Base-by-base conservation (phyloP, 139 green algal species). In the Pseudopediastrum boryanum region DNA sequence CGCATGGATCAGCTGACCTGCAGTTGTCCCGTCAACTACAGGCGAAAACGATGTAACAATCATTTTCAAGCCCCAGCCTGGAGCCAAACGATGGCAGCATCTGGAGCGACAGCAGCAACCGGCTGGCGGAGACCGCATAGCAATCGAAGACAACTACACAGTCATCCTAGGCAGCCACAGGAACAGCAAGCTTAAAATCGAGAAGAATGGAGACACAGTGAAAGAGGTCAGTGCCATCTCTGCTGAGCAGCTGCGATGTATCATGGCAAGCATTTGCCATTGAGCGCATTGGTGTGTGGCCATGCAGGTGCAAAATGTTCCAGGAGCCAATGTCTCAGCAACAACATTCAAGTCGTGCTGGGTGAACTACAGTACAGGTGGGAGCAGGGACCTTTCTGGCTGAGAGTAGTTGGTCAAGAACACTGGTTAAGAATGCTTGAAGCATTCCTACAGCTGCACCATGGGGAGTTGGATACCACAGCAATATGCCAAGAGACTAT, bases 151-250 rank as follows among this genome's bases (percentile, higher is more conserved):
- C 41, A 92, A 92, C 76, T 97, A 98, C 80, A 96, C 91, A 1
- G 75, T 98, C 48, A 97, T 97, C 4, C 77, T 98, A 23, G 93
- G 94, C 50, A 93, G 85, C 79, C 93, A 97, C 74, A 83, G 91
- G 25, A 97, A 97, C 78, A 92, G 76, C 74, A 90, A 89, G 68
- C 77, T 96, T 12, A 95, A 96, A 70, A 79, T 97, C 13, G 93
- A 98, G 65, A 92, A 92, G 70, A 90, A 95, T 58, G 91, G 89
- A 1, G 66, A 81, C 3, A 79, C 75, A 78, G 31, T 85, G 69
- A 42, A 39, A 33, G 63, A 70, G 75, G 82, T 88, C 29, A 61
- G 69, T 7, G 76, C 56, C 19, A 66, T 85, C 77, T 1, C 42
- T 23, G 12, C 68, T 86, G 31, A 84, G 76, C 42, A 46, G 33